Base-by-base conservation (phyloP, 352 stramenopile species). In the Phytophthora uliginosa region DNA sequence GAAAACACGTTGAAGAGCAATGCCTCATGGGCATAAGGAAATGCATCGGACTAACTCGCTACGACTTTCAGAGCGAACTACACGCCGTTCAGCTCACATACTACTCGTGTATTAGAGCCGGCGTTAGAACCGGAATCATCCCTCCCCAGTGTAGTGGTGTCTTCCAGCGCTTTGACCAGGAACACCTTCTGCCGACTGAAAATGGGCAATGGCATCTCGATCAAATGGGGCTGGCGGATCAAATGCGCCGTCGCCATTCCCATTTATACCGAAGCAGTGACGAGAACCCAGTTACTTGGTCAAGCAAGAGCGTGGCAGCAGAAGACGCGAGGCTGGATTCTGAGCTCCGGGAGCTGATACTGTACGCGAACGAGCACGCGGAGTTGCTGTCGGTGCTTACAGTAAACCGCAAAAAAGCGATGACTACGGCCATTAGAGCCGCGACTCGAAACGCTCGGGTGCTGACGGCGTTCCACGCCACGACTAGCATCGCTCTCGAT, bases 61-160 rank as follows among this genome's bases (percentile, higher is more conserved):
- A 83, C 62, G 77, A 83, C 38, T 89, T 82, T 36, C 64, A 76
- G 31, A 87, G 79, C 53, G 72, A 83, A 15, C 31, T 87, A 4
- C 80, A 87, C 51, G 28, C 45, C 1, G 33, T 89, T 31, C 61
- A 71, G 7, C 57, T 72, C 4, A 82, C 82, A 4, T 89, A 87
- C 59, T 86, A 81, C 36, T 60, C 73, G 2, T 65, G 59, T 18
- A 75, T 89, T 1, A 72, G 78, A 28, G 75, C 67, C 0, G 76
- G 79, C 2, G 79, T 86, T 10, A 72, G 79, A 24, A 87, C 72
- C 3, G 78, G 79, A 8, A 73, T 89, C 47, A 76, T 83, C 42
- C 79, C 77, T n/a, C 64, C 74, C 6, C 69, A 78, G 40, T 87
- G 72, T 10, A 79, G 77, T 31, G 82, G 55, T 3, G 65, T 69